A percentile compares a stretch with the other conserved stretches of the same genome.
phyloP scores from a whole-genome alignment of 176 grass and related monocot genomes.

The Oryza brachyantha region DNA sequence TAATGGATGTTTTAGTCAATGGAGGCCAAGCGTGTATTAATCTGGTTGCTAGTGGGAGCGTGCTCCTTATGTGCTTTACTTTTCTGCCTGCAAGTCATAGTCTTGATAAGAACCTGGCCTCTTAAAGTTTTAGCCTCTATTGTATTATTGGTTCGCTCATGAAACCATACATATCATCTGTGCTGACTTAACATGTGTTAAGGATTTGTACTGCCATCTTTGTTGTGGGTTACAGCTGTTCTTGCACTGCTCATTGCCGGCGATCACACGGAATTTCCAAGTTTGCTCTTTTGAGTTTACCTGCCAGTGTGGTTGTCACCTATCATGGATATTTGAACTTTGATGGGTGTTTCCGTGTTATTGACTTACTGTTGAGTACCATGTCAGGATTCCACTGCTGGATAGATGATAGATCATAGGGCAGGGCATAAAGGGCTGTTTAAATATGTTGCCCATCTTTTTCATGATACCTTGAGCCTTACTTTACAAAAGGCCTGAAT shows the following conservation, averaged over 20 bases:
- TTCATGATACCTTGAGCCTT: not conserved
- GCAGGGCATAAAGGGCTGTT: not conserved
- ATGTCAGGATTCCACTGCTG: slow-evolving; percentile 21
- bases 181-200: slow-evolving; percentile 34
- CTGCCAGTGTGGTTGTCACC: slow-evolving; percentile 14
- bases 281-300: slow-evolving; percentile 8
- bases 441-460: not conserved
- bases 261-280: slow-evolving; percentile 14
- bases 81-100: slow-evolving; percentile 46
- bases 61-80: slow-evolving; percentile 43
- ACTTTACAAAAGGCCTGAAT: slow-evolving; percentile 15
- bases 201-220: slow-evolving; percentile 23
- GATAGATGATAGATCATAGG: not conserved
- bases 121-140: slow-evolving; percentile 21
- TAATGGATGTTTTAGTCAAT: slow-evolving; percentile 35
- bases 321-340: not conserved
- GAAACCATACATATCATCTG: slow-evolving; percentile 22
- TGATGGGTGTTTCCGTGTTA: not conserved
- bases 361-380: slow-evolving; percentile 10
- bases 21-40: slow-evolving; percentile 37
- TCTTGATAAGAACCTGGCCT: slow-evolving; percentile 46
- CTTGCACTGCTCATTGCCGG: slow-evolving; percentile 16
- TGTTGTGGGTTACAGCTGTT: slow-evolving; percentile 40
- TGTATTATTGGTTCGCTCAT: slow-evolving; percentile 24
- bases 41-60: slow-evolving; percentile 50